Conservation (phyloP, 768 basidiomycete genomes). For the Epithele typhae region DNA sequence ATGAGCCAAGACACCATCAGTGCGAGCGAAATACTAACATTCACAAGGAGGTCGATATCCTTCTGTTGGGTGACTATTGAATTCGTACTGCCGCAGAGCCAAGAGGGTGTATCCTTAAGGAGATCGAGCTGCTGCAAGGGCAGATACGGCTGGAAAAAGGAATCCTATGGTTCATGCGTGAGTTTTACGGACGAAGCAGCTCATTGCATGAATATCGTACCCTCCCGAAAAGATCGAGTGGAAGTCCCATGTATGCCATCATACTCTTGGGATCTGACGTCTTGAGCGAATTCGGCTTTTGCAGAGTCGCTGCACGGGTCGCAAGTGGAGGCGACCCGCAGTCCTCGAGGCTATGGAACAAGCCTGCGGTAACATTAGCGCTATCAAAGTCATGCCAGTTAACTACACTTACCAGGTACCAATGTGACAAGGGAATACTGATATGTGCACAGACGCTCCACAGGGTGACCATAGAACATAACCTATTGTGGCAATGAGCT, state of each 20-base stretch:
- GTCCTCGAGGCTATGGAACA: slow-evolving; percentile 87
- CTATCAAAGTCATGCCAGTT: too few species aligned
- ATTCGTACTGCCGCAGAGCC: slow-evolving; percentile 95
- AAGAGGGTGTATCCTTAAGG: slow-evolving; percentile 72
- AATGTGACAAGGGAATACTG: slow-evolving; percentile 96
- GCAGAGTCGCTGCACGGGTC: slow-evolving; percentile 53
- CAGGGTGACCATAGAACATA: slow-evolving; percentile 95
- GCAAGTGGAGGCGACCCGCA: slow-evolving; percentile 84
- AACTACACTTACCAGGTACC: slow-evolving; percentile 64
- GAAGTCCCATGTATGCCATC: slow-evolving; percentile 90
- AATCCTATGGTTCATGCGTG: slow-evolving; percentile 44
- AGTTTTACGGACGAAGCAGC: not conserved
- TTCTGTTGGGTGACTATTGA: slow-evolving; percentile 91
- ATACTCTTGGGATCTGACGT: slow-evolving; percentile 91
- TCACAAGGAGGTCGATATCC: slow-evolving; percentile 87
- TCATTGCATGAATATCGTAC: slow-evolving; percentile 31
- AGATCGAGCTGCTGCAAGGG: slow-evolving; percentile 94
- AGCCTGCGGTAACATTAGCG: slow-evolving; percentile 41
- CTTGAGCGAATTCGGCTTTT: slow-evolving; percentile 71
- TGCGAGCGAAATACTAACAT: slow-evolving; percentile 47
- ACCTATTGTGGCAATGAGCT: too few species aligned
- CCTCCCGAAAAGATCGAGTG: slow-evolving; percentile 89
- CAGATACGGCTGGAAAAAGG: slow-evolving; percentile 97
- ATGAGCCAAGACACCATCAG: slow-evolving; percentile 3
- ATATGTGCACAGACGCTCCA: slow-evolving; percentile 93